phyloP scores from a whole-genome alignment of 2,329 filamentous ascomycete genomes.

The Fusarium cyanostomum region DNA sequence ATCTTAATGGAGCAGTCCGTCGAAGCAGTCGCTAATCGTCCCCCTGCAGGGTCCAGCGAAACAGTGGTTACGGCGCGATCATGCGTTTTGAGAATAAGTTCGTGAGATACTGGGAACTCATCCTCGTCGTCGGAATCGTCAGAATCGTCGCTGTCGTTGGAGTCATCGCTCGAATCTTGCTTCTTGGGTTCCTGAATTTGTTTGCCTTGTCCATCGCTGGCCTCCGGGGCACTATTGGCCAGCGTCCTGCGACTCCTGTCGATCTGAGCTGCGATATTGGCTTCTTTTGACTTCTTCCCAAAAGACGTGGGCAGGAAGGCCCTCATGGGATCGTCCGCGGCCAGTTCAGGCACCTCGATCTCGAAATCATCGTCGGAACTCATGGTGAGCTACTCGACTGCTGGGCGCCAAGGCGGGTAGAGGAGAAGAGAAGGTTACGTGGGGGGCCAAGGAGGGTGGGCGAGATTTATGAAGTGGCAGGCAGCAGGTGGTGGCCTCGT shows the following conservation, averaged over 20 bases:
- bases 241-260: slow-evolving; percentile 75
- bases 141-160: slow-evolving; percentile 58
- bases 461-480: slow-evolving; percentile 33
- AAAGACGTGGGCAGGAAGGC: slow-evolving; percentile 84
- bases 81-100: slow-evolving; percentile 92
- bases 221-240: slow-evolving; percentile 20
- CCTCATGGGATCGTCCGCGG: slow-evolving; percentile 74
- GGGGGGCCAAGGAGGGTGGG: slow-evolving; percentile 29
- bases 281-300: slow-evolving; percentile 79
- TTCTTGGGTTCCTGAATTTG: slow-evolving; percentile 28
- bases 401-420: slow-evolving; percentile 18
- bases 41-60: slow-evolving; percentile 85
- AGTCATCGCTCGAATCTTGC: slow-evolving; percentile 58
- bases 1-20: slow-evolving; percentile 91
- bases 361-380: slow-evolving; percentile 69
- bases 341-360: slow-evolving; percentile 63
- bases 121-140: slow-evolving; percentile 79
- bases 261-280: slow-evolving; percentile 83
- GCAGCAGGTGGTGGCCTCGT: slow-evolving; percentile 27
- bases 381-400: slow-evolving; percentile 52
- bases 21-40: slow-evolving; percentile 87
- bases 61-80: slow-evolving; percentile 86
- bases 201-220: slow-evolving; percentile 17
- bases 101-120: slow-evolving; percentile 91
- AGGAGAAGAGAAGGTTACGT: slow-evolving; percentile 26